Evolutionary conservation across 2,329 filamentous ascomycete species (phyloP), one percentile per base, ranked within the genome.

Genomic region (Catunica adiposa): DNA sequence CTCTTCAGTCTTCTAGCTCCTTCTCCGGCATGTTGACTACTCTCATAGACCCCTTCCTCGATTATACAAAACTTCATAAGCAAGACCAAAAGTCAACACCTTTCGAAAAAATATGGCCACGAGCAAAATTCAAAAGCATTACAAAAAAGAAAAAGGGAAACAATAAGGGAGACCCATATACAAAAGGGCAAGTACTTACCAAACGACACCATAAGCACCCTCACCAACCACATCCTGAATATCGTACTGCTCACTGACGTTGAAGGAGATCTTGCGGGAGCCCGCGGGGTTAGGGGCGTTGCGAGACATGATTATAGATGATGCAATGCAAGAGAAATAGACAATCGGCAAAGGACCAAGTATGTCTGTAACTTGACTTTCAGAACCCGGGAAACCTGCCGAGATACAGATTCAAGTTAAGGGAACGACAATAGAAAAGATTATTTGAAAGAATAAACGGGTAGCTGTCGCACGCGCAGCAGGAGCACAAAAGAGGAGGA

Each of bases 181-280:
- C 8, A 22, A 44, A 17, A 17, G 15, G 9, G 40, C 11, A n/a
- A 3, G 20, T 56, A 72, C 84, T 69, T 78, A 96, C 89, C 92
- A 97, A 62, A 98, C 92, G 62, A 98, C 90, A 69, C 92, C 92
- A 66, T 98, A 98, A 61, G 92, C 92, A 66, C 92, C 92, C 72
- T 98, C 92, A 63, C 92, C 92, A 59, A 98, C 94, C 51, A 98
- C 92, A 82, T 98, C 92, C 69, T 97, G 90, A 62, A 98, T 98
- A 67, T 98, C 92, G 68, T 98, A 98, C 70, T 98, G 92, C 71
- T 98, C 92, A 66, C 89, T 96, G 61, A 98, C 92, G 67, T 98
- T 98, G 82, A 98, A 98, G 56, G 89, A 97, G 69, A 98, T 98
- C 79, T 97, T 98, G 68, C 92, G 80, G 64, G 82, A 83, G 64